Conservation (phyloP, 108 stramenopile genomes). For the Skeletonema costatum region DNA sequence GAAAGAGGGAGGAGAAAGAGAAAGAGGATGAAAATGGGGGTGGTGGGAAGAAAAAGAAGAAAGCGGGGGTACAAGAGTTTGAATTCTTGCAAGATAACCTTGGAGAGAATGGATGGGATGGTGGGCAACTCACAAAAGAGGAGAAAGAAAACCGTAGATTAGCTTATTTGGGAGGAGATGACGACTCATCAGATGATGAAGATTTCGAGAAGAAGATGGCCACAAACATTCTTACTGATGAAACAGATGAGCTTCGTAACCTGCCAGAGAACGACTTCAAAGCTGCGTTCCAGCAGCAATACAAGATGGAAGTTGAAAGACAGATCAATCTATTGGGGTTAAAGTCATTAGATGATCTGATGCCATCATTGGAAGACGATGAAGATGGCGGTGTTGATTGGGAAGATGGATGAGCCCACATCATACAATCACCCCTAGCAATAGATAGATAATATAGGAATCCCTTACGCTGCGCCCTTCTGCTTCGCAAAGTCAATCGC, state of each 20-base stretch:
- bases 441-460: neutral
- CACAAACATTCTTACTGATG: conserved; percentile 43
- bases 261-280: conserved; percentile 70
- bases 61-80: conserved; percentile 21
- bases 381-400: conserved; percentile 41
- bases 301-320: conserved; percentile 73
- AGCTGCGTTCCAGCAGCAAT: conserved; percentile 74
- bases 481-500: conserved; percentile 18
- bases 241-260: conserved; percentile 53
- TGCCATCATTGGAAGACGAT: conserved; percentile 8
- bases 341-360: conserved; percentile 13
- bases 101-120: conserved; percentile 48
- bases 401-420: conserved; percentile 42
- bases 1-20: conserved; percentile 32
- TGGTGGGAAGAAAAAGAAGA: conserved; percentile 36
- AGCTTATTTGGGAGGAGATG: conserved; percentile 48
- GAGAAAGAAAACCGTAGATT: conserved; percentile 48
- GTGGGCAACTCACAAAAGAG: conserved; percentile 25
- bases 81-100: conserved; percentile 81
- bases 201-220: conserved; percentile 4
- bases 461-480: neutral
- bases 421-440: neutral
- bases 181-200: conserved; percentile 44
- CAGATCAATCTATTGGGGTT: conserved; percentile 53
- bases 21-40: conserved; percentile 31